A percentile compares a stretch with the other conserved stretches of the same genome.
Conservation (phyloP, 2,329 filamentous ascomycete genomes). For the Plenodomus lindquistii region DNA sequence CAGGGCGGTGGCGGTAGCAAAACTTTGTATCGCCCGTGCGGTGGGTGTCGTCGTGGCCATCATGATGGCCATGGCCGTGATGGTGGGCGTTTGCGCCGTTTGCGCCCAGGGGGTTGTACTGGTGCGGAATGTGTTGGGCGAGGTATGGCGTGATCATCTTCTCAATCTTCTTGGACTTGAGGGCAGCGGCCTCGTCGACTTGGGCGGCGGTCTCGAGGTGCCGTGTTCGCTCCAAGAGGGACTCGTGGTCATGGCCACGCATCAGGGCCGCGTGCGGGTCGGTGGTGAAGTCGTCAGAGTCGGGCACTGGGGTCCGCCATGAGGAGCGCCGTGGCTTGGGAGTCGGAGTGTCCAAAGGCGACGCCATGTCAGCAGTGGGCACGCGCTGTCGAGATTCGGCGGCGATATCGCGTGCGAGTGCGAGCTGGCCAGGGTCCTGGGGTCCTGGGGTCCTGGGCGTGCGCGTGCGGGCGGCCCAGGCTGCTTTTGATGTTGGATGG, state of each 20-base stretch:
- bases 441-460: constrained; percentile 8
- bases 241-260: constrained; percentile 44
- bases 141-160: constrained; percentile 87
- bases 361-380: constrained; percentile 24
- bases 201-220: constrained; percentile 27
- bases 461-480: constrained; percentile 1
- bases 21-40: constrained; percentile 77
- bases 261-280: constrained; percentile 41
- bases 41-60: constrained; percentile 30
- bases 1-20: constrained; percentile 93
- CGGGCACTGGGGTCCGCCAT: constrained; percentile 31
- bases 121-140: constrained; percentile 82
- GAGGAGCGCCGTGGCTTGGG: constrained; percentile 32
- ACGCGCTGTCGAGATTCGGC: constrained; percentile 24
- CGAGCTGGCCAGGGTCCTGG: constrained; percentile 16
- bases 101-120: constrained; percentile 78
- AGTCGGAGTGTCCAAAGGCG: constrained; percentile 27
- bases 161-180: constrained; percentile 65
- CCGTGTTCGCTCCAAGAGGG: constrained; percentile 33
- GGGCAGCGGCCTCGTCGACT: constrained; percentile 30
- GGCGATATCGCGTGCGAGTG: constrained; percentile 29
- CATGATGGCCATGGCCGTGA: constrained; percentile 6
- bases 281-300: constrained; percentile 11
- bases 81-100: constrained; percentile 31
- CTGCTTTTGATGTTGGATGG: constrained; percentile 1